Conservation (phyloP, 768 basidiomycete genomes). For the Auricularia sp. region DNA sequence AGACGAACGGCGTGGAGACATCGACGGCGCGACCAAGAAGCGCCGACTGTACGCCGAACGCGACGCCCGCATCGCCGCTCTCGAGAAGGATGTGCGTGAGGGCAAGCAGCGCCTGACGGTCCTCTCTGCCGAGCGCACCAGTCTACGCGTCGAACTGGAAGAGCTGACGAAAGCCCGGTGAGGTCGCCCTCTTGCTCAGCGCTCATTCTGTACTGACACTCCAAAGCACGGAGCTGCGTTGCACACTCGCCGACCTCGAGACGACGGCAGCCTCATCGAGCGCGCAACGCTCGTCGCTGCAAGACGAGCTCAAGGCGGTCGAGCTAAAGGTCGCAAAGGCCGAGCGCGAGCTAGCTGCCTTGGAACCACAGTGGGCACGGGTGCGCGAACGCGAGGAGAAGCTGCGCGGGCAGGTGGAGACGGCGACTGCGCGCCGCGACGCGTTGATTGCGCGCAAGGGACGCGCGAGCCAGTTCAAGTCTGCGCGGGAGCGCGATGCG, state of each 20-base stretch:
- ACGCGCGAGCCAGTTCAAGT: slow-evolving; percentile 73
- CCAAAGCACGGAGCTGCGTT: slow-evolving; percentile 71
- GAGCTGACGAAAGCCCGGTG: slow-evolving; percentile 38
- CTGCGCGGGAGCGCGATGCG: slow-evolving; percentile 71
- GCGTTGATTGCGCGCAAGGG: slow-evolving; percentile 87
- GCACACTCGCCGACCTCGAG: slow-evolving; percentile 67
- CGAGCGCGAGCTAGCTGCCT: no score
- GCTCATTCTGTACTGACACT: no score
- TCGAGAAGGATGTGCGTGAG: slow-evolving; percentile 64
- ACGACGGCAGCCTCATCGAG: no score
- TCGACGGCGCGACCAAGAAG: slow-evolving; percentile 73
- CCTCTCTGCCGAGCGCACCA: slow-evolving; percentile 55
- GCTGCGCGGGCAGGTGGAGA: slow-evolving; percentile 49
- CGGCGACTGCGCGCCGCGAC: slow-evolving; percentile 56
- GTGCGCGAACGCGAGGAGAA: slow-evolving; percentile 43
- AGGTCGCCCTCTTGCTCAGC: no score
- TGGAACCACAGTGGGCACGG: slow-evolving; percentile 73
- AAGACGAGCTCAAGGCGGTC: no score
- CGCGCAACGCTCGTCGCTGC: no score
- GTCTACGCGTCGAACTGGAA: slow-evolving; percentile 72
- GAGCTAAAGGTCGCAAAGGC: no score
- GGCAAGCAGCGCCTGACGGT: slow-evolving; percentile 62
- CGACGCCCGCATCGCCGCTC: slow-evolving; percentile 7
- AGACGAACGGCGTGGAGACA: no score
- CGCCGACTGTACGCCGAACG: slow-evolving; percentile 21